Conservation (phyloP, 192 early-diverging fungal genomes). For the Umbelopsis isabellina region DNA sequence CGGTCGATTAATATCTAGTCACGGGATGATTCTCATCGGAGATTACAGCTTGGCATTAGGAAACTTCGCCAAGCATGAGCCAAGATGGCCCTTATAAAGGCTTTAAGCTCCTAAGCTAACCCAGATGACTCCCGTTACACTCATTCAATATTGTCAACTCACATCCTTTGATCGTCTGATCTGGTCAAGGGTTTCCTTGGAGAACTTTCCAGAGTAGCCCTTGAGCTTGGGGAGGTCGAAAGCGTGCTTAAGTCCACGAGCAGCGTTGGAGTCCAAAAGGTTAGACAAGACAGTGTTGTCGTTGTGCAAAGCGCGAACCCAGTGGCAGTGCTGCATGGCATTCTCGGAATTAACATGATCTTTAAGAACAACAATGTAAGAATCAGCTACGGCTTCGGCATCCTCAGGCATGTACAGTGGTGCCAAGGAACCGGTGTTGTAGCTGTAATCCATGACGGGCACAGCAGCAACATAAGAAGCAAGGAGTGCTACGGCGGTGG, state of each 20-base stretch:
- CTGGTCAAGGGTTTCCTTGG: conserved; percentile 57
- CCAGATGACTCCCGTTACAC: background rate
- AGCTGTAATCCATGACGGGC: background rate
- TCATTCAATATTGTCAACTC: background rate
- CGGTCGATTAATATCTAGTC: background rate
- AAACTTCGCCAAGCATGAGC: conserved; percentile 6
- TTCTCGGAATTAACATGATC: conserved; percentile 39
- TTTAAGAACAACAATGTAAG: conserved; percentile 81
- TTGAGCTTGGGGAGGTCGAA: conserved; percentile 65
- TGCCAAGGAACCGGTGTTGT: conserved; percentile 39
- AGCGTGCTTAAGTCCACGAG: conserved; percentile 64
- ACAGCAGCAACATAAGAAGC: conserved; percentile 6
- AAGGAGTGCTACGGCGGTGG: conserved; percentile 7
- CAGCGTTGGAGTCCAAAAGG: conserved; percentile 15
- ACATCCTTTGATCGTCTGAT: conserved; percentile 68
- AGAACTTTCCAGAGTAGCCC: conserved; percentile 74
- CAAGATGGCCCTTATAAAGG: background rate
- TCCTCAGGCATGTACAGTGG: conserved; percentile 65
- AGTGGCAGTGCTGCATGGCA: conserved; percentile 35
- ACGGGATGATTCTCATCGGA: background rate
- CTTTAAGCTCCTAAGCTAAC: background rate
- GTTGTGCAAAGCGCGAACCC: conserved; percentile 31
- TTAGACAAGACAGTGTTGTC: background rate
- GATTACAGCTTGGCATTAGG: background rate
- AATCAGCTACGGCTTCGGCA: conserved; percentile 68